Evolutionary conservation across 2,329 filamentous ascomycete species (phyloP).

Genomic region (Sphaerulina musiva): DNA sequence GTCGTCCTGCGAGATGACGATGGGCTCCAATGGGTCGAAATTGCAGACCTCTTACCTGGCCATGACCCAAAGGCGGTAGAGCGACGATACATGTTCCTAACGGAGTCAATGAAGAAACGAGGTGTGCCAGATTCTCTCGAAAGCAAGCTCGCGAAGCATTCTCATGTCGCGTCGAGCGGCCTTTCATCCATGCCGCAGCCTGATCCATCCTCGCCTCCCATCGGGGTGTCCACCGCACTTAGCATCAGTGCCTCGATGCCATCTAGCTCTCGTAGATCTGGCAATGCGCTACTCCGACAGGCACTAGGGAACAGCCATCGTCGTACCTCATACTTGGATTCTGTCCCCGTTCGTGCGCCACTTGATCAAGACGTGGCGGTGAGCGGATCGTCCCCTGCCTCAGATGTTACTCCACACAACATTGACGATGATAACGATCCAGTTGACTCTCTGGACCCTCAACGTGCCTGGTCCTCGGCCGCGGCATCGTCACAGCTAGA

Average conservation of each 20-base stretch:
- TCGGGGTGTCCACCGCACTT: not conserved
- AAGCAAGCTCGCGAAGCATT: not conserved
- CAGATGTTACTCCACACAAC: not conserved
- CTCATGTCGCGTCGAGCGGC: not conserved
- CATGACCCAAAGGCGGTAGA: constrained; percentile 15
- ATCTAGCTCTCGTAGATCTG: not conserved
- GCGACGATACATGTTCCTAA: constrained; percentile 19
- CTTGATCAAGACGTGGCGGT: not conserved
- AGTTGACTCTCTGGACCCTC: too few species aligned
- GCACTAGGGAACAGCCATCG: constrained; percentile 3
- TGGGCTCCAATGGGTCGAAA: constrained; percentile 26
- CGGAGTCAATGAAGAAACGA: not conserved
- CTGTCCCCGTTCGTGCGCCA: not conserved
- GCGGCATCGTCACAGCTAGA: too few species aligned
- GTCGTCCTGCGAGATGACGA: constrained; percentile 29
- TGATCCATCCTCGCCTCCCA: not conserved
- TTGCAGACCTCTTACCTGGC: constrained; percentile 17
- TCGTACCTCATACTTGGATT: not conserved
- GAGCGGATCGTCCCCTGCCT: not conserved
- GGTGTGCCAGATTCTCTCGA: not conserved
- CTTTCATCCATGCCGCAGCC: not conserved
- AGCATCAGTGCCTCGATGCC: not conserved
- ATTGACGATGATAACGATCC: not conserved
- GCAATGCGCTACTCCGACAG: constrained; percentile 3
- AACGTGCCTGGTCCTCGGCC: too few species aligned